Evolutionary conservation across 2,329 filamentous ascomycete genomes (phyloP), one percentile per base, ranked within the genome.

Genomic region (Fusarium sp.): DNA sequence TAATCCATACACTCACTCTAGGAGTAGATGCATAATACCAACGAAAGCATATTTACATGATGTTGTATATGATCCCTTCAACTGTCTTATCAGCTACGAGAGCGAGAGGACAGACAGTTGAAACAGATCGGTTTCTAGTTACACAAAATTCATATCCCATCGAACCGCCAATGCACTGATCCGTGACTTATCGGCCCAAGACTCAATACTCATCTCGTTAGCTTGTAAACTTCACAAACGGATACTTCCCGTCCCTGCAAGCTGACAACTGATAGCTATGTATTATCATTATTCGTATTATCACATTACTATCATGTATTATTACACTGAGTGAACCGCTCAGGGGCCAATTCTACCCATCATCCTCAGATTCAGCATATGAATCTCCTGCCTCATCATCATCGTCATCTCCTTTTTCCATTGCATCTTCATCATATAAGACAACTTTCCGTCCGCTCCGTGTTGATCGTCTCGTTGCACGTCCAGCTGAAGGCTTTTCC

Each of bases 391-490:
- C 66, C 59, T 75, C 62, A 30, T 70, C 54, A 18, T 67, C n/a
- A n/a, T n/a, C n/a, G n/a, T n/a, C n/a, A n/a, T n/a, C n/a, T n/a
- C n/a, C 47, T n/a, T 65, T 61, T 35, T 64, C 70, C 24, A 60
- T 61, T 13, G 54, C 67, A 20, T 67, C 58, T 24, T 72, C 60
- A 6, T 72, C 66, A 8, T 75, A 72, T 6, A 58, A 72, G 22
- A 71, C 48, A 13, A 51, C 57, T 26, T 56, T 74, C 14, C 66
- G 72, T 28, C 68, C 65, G 11, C 62, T 61, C 18, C 73, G 70
- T 26, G 68, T 75, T 44, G 74, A 77, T 28, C 75, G 70, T 55
- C 72, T 68, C 15, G 67, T 61, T 35, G 44, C 67, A 22, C 31
- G 51, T n/a, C 20, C 24, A 55, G 59, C 42, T n/a, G 33, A n/a